phyloP scores from a whole-genome alignment of 441 rosid species.

The Aleurites moluccanus region DNA sequence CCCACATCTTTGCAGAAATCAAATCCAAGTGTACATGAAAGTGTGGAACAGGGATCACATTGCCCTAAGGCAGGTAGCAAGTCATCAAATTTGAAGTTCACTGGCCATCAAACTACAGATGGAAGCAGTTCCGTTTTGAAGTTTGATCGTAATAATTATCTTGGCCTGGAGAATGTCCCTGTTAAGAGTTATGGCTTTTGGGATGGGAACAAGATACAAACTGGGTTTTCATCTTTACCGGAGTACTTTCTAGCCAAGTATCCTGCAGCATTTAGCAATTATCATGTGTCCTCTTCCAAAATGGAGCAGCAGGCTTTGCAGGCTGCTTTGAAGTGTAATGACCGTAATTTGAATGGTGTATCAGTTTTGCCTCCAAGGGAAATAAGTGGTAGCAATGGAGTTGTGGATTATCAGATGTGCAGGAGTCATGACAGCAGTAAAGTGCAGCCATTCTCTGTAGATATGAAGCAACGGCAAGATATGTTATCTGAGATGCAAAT shows the following conservation, averaged over 20 bases:
- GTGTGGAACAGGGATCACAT: slow-evolving; percentile 39
- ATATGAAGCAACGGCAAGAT: slow-evolving; percentile 51
- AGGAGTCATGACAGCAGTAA: slow-evolving; percentile 37
- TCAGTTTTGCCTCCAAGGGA: slow-evolving; percentile 43
- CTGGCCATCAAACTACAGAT: slow-evolving; percentile 34
- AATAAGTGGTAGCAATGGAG: slow-evolving; percentile 38
- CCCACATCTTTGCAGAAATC: slow-evolving; percentile 30
- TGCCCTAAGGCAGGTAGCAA: slow-evolving; percentile 36
- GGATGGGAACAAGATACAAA: slow-evolving; percentile 84
- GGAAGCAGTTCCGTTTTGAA: slow-evolving; percentile 37
- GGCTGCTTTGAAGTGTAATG: slow-evolving; percentile 33
- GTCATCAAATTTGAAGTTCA: slow-evolving; percentile 43
- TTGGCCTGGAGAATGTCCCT: slow-evolving; percentile 66
- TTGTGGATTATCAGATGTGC: slow-evolving; percentile 49
- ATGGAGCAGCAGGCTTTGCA: slow-evolving; percentile 48
- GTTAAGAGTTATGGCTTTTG: slow-evolving; percentile 71
- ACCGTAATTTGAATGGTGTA: slow-evolving; percentile 34
- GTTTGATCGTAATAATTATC: slow-evolving; percentile 44
- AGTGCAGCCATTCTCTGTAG: slow-evolving; percentile 41
- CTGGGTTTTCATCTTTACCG: slow-evolving; percentile 68
- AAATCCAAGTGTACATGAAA: slow-evolving; percentile 36
- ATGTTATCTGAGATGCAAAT: slow-evolving; percentile 39
- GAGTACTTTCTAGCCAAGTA: slow-evolving; percentile 72
- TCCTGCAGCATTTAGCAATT: slow-evolving; percentile 68
- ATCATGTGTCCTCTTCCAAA: slow-evolving; percentile 38